Conservation (phyloP, 805 yeast genomes). For the Saturnispora saitoi region DNA sequence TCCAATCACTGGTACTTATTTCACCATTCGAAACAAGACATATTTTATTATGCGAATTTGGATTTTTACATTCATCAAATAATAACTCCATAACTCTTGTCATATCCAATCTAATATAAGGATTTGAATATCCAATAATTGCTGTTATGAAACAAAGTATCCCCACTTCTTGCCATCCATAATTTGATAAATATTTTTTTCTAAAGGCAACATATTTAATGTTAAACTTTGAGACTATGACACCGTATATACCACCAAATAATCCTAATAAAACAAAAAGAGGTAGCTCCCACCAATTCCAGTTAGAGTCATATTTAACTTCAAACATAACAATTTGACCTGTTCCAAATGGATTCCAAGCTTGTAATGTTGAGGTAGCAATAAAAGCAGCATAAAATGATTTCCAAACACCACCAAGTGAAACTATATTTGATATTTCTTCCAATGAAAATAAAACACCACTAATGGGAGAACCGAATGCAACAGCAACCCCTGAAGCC, state of each 20-base stretch:
- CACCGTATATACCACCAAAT: conserved; percentile 90
- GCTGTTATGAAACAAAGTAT: conserved; percentile 63
- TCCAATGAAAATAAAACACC: conserved; percentile 92
- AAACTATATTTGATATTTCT: conserved; percentile 73
- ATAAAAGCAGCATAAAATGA: conserved; percentile 84
- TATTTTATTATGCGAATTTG: neutral
- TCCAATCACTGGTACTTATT: neutral
- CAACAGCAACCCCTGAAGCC: conserved; percentile 98
- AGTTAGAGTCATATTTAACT: conserved; percentile 76
- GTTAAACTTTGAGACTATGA: conserved; percentile 65
- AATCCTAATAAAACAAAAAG: conserved; percentile 70
- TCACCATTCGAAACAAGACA: conserved; percentile 11
- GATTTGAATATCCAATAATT: conserved; percentile 71
- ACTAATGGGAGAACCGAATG: conserved; percentile 94
- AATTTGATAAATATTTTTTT: conserved; percentile 49
- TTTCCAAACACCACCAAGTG: conserved; percentile 77
- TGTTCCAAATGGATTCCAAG: conserved; percentile 84
- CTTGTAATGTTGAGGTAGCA: conserved; percentile 74
- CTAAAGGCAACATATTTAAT: conserved; percentile 70
- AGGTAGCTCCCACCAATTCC: conserved; percentile 84
- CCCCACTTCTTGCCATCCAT: conserved; percentile 65
- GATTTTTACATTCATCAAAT: conserved; percentile 45
- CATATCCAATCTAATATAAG: conserved; percentile 80
- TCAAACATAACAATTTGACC: conserved; percentile 92
- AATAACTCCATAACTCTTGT: conserved; percentile 88